Percentiles rank a stretch among this genome's conserved stretches.
phyloP scores from a whole-genome alignment of 2,329 filamentous ascomycete species.

The Aphanoascus verrucosus region DNA sequence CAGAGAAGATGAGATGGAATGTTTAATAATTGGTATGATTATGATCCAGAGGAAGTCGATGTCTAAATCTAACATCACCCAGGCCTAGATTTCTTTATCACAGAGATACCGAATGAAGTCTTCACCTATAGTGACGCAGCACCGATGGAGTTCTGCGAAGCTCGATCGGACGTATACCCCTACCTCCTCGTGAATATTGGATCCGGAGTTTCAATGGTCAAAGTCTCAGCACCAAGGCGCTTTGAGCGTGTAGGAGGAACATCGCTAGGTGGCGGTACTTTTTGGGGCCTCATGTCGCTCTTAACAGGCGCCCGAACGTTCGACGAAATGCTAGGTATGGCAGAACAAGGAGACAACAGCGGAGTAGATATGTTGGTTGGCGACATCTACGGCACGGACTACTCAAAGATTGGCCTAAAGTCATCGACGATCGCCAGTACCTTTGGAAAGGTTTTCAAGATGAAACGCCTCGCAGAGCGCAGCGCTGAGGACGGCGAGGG shows the following conservation, averaged over 20 bases:
- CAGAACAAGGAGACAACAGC: conserved; percentile 81
- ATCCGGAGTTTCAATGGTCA: conserved; percentile 92
- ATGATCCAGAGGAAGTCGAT: not conserved
- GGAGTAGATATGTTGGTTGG: conserved; percentile 94
- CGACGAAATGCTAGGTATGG: conserved; percentile 91
- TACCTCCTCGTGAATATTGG: conserved; percentile 98
- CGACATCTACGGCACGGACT: conserved; percentile 94
- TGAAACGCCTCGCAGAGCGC: conserved; percentile 73
- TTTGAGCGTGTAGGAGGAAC: conserved; percentile 90
- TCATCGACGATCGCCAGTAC: conserved; percentile 91
- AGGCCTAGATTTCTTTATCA: conserved; percentile 98
- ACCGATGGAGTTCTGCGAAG: conserved; percentile 78
- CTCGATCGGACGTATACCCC: conserved; percentile 75
- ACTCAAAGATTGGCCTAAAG: conserved; percentile 91
- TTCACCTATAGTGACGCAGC: conserved; percentile 90
- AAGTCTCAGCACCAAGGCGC: conserved; percentile 78
- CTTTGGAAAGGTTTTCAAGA: conserved; percentile 92
- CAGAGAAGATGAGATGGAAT: conserved; percentile 97
- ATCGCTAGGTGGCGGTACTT: conserved; percentile 87
- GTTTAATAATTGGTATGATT: conserved; percentile 71
- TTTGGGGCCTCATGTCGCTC: conserved; percentile 88
- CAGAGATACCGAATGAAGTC: conserved; percentile 90
- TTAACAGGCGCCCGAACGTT: conserved; percentile 92
- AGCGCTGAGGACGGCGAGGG: conserved; percentile 63
- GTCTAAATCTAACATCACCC: conserved; percentile 12